phyloP scores from a whole-genome alignment of 2,329 filamentous ascomycete genomes.

The Aspergillus fructus region DNA sequence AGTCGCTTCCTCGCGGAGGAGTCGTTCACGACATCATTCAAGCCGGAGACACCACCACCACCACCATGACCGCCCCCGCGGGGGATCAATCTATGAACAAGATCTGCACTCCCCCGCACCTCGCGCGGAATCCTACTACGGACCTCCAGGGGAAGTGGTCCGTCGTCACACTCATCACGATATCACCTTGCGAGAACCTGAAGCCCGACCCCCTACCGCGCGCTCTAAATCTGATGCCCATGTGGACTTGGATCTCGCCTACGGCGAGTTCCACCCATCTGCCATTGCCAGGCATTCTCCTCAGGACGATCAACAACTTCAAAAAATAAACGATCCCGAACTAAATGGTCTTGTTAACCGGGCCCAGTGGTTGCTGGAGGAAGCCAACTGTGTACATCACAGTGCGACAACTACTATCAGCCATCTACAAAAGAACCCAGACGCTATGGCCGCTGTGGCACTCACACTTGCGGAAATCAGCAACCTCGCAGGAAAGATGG shows the following conservation, averaged over 20 bases:
- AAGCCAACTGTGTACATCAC: conserved; percentile 85
- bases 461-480: conserved; percentile 90
- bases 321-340: conserved; percentile 54
- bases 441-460: conserved; percentile 90
- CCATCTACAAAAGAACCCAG: conserved; percentile 76
- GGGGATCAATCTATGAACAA: conserved; percentile 28
- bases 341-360: conserved; percentile 68
- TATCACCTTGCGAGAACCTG: conserved; percentile 26
- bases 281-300: conserved; percentile 34
- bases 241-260: conserved; percentile 89
- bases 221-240: conserved; percentile 34
- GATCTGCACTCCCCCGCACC: conserved; percentile 28
- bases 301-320: conserved; percentile 20
- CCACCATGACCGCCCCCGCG: conserved; percentile 17
- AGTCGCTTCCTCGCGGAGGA: conserved; percentile 43
- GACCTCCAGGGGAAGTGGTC: conserved; percentile 24
- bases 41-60: conserved; percentile 28
- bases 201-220: conserved; percentile 21
- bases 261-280: conserved; percentile 76
- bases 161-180: conserved; percentile 43
- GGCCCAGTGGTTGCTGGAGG: conserved; percentile 75
- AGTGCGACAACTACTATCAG: conserved; percentile 79
- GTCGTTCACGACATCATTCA: conserved; percentile 34
- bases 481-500: conserved; percentile 77
- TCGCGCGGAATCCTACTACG: conserved; percentile 22